Evolutionary conservation across 331 rosid species (phyloP).

Genomic region (Cucumis variabilis): DNA sequence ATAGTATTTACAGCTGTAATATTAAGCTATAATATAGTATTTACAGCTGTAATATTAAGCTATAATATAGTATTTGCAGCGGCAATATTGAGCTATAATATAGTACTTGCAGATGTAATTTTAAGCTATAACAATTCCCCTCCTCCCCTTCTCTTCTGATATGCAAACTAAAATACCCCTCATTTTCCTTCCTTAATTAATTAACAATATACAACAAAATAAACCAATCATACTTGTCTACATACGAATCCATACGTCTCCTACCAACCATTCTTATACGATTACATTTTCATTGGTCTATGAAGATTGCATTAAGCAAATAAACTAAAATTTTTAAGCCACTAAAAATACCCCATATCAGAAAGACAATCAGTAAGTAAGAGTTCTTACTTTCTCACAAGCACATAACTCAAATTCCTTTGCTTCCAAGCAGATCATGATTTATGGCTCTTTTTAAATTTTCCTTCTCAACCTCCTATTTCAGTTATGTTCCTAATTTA

Average conservation of each 20-base stretch:
- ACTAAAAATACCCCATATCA: not conserved
- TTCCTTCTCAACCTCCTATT: constrained; percentile 42
- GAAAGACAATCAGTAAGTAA: too few species aligned
- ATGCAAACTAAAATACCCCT: too few species aligned
- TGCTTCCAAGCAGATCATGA: constrained; percentile 39
- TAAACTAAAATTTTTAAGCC: not conserved
- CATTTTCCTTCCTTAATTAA: too few species aligned
- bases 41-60: too few species aligned
- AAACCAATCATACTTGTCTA: not conserved
- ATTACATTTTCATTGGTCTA: not conserved
- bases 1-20: too few species aligned
- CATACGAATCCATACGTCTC: not conserved
- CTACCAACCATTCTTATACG: not conserved
- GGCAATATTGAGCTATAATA: too few species aligned
- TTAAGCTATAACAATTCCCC: too few species aligned
- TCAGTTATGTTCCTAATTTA: constrained; percentile 54
- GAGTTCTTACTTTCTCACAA: not conserved
- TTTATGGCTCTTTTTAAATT: constrained; percentile 10
- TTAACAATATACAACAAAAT: too few species aligned
- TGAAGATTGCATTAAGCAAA: not conserved
- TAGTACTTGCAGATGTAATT: too few species aligned
- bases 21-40: too few species aligned
- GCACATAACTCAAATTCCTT: constrained; percentile 35
- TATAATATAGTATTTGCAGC: too few species aligned
- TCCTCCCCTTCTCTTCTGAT: too few species aligned